These are phyloP conservation scores for Russula dissimulans DNA, from an alignment of 768 basidiomycete genomes.

Conservation along the genomic window DNA sequence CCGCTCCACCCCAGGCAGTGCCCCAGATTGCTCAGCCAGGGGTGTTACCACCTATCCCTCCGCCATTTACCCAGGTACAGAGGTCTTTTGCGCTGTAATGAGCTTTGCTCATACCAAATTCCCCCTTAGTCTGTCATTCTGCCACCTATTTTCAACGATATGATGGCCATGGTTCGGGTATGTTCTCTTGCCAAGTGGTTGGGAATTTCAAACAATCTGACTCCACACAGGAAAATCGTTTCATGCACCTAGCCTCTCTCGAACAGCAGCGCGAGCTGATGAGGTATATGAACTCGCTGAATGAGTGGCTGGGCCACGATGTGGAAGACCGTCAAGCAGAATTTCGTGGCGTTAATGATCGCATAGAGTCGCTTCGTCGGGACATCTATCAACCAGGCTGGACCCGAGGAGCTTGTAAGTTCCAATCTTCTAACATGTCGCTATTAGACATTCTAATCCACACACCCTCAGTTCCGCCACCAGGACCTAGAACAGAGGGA, in stretches of 20 bases:
- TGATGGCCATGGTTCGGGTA: conserved; percentile 62
- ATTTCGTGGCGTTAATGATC: conserved; percentile 52
- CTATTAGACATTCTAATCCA: neutral
- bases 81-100: neutral
- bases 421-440: conserved; percentile 2
- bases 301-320: conserved; percentile 73
- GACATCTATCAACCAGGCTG: conserved; percentile 34
- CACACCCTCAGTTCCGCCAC: neutral
- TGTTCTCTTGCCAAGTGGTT: conserved; percentile 19
- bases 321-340: conserved; percentile 72
- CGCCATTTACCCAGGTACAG: conserved; percentile 21
- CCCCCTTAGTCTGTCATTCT: conserved; percentile 45
- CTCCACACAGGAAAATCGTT: conserved; percentile 55
- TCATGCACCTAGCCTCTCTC: conserved; percentile 63
- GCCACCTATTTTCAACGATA: conserved; percentile 53
- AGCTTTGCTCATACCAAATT: neutral
- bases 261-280: conserved; percentile 75
- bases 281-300: conserved; percentile 67
- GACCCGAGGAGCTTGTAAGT: conserved; percentile 8
- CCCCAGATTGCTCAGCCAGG: neutral
- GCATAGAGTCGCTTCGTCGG: conserved; percentile 42
- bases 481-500: neutral
- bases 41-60: conserved; percentile 1
- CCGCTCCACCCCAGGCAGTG: neutral
- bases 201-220: conserved; percentile 2